Conservation (phyloP, 2,329 filamentous ascomycete species). For the Torrubiella hemipterigena region DNA sequence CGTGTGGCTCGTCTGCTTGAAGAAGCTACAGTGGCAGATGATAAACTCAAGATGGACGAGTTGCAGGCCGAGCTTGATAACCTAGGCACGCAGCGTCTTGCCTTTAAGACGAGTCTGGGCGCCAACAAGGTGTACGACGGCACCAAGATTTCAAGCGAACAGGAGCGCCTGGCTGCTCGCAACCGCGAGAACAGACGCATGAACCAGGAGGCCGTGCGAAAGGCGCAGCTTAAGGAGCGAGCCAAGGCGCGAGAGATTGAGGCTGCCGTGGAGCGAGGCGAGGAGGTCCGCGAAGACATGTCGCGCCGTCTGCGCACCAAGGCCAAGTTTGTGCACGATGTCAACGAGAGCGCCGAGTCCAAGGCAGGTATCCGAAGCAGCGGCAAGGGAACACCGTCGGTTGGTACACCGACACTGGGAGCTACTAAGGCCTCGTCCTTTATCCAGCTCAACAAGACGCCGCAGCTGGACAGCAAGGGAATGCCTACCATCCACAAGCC, state of each 20-base stretch:
- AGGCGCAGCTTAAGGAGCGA: constrained; percentile 76
- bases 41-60: constrained; percentile 42
- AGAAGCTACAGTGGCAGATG: constrained; percentile 51
- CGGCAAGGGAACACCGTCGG: constrained; percentile 38
- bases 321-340: constrained; percentile 57
- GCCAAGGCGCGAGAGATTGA: constrained; percentile 48
- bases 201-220: constrained; percentile 83
- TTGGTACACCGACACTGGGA: constrained; percentile 37
- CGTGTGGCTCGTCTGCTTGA: constrained; percentile 53
- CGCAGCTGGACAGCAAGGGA: constrained; percentile 44
- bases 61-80: constrained; percentile 49
- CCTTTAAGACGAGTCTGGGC: constrained; percentile 56
- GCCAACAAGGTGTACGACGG: constrained; percentile 37
- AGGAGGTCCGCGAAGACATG: constrained; percentile 45
- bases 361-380: constrained; percentile 36
- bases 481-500: constrained; percentile 63
- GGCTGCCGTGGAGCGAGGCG: constrained; percentile 49
- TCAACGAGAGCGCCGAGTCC: constrained; percentile 36
- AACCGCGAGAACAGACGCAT: constrained; percentile 75
- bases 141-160: constrained; percentile 47
- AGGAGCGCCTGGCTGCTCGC: constrained; percentile 70
- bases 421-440: constrained; percentile 26
- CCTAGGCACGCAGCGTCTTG: constrained; percentile 57
- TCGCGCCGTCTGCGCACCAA: constrained; percentile 53
- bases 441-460: constrained; percentile 41